phyloP scores from a whole-genome alignment of 2,329 filamentous ascomycete species.

The Plectosphaerella sp. region DNA sequence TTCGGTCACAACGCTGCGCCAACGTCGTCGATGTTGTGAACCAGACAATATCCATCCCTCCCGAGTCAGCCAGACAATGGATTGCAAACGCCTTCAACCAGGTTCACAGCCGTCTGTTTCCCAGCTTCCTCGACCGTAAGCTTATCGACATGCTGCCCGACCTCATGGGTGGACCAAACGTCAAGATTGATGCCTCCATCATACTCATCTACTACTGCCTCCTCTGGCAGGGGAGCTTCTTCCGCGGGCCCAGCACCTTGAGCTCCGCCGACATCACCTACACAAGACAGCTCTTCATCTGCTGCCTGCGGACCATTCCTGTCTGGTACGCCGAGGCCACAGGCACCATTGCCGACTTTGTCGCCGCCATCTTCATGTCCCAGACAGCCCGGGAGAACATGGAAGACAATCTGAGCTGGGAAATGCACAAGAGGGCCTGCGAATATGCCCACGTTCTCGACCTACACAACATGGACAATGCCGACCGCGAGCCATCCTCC shows the following conservation, averaged over 20 bases:
- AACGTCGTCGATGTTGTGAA: too few relatives aligned
- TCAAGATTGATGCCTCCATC: slow-evolving; percentile 22
- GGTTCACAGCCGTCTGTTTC: slow-evolving; percentile 21
- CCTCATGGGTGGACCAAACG: slow-evolving; percentile 18
- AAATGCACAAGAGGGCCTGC: slow-evolving; percentile 22
- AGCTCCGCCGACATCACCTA: slow-evolving; percentile 12
- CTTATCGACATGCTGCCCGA: slow-evolving; percentile 24
- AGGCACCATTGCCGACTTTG: slow-evolving; percentile 21
- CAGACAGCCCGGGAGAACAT: slow-evolving; percentile 22
- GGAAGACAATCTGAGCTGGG: slow-evolving; percentile 25
- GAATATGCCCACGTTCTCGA: slow-evolving; percentile 24
- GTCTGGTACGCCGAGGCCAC: slow-evolving; percentile 24
- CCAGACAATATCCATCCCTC: too few relatives aligned
- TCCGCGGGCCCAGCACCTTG: slow-evolving; percentile 3
- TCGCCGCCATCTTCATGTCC: slow-evolving; percentile 23
- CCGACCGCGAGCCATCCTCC: slow-evolving; percentile 6
- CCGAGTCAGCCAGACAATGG: too few relatives aligned
- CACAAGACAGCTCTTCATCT: slow-evolving; percentile 19
- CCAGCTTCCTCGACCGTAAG: slow-evolving; percentile 18
- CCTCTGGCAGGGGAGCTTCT: slow-evolving; percentile 20
- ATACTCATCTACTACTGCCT: slow-evolving; percentile 25
- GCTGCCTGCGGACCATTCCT: slow-evolving; percentile 22
- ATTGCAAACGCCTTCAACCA: slow-evolving; percentile 20
- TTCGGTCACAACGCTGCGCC: too few relatives aligned
- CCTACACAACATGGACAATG: slow-evolving; percentile 23